Percentiles rank a stretch among this genome's conserved stretches.
These are phyloP conservation scores for Debaryomycetaceae sp. DNA, from an alignment of 1,139 yeast species.

Conservation along the genomic window DNA sequence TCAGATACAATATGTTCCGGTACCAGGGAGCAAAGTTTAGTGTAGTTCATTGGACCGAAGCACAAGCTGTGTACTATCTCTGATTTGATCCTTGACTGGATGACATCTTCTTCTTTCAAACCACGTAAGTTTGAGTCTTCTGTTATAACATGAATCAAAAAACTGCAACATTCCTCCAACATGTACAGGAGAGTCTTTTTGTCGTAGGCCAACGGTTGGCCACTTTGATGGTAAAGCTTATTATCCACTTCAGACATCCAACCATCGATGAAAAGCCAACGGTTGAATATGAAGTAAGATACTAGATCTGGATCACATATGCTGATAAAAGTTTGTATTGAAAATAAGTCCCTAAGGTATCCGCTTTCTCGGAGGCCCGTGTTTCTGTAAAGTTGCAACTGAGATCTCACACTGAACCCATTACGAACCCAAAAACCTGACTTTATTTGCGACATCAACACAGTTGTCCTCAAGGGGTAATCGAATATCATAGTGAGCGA, in stretches of 20 bases:
- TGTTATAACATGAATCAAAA: conserved; percentile 64
- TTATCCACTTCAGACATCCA: conserved; percentile 19
- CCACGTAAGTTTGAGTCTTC: conserved; percentile 64
- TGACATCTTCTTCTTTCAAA: conserved; percentile 47
- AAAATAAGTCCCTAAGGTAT: conserved; percentile 68
- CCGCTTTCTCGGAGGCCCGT: conserved; percentile 86
- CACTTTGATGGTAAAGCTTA: background rate
- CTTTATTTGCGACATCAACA: conserved; percentile 52
- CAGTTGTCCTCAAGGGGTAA: conserved; percentile 71
- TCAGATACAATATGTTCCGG: conserved; percentile 77
- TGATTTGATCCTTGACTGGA: conserved; percentile 49
- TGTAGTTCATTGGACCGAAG: conserved; percentile 67
- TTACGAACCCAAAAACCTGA: conserved; percentile 62
- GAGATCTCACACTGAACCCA: conserved; percentile 68
- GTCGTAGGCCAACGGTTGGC: conserved; percentile 27
- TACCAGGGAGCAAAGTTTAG: conserved; percentile 63
- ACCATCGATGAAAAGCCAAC: conserved; percentile 68
- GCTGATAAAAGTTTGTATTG: conserved; percentile 65
- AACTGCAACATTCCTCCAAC: conserved; percentile 76
- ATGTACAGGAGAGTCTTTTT: conserved; percentile 50
- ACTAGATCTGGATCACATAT: conserved; percentile 56
- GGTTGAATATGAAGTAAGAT: conserved; percentile 55
- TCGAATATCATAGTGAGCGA: conserved; percentile 49
- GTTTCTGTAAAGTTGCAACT: conserved; percentile 73
- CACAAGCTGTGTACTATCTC: conserved; percentile 81